A percentile compares a stretch with the other conserved stretches of the same genome.
These are phyloP conservation scores for Pseudodiploospora longispora DNA, from an alignment of 2,329 filamentous ascomycete species.

Conservation along the genomic window DNA sequence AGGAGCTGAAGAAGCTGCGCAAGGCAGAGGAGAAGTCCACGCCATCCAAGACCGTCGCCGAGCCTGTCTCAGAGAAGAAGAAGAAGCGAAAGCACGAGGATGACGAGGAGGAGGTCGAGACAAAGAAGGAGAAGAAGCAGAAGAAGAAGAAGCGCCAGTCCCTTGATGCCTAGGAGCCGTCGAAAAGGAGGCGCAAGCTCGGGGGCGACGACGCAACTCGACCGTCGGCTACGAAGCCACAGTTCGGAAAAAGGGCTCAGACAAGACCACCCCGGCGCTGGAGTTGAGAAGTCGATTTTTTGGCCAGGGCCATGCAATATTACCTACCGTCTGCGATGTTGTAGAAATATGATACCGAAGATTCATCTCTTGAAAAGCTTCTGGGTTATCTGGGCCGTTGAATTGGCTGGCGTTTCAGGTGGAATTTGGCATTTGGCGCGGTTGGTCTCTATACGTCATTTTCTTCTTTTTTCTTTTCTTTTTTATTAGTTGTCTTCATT, in stretches of 20 bases:
- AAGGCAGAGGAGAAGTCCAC: conserved; percentile 48
- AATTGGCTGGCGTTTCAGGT: conserved; percentile 26
- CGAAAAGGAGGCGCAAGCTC: conserved; percentile 7
- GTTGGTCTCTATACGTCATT: conserved; percentile 13
- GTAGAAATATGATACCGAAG: conserved; percentile 24
- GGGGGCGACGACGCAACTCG: neutral
- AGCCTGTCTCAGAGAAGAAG: conserved; percentile 29
- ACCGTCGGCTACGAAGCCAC: neutral
- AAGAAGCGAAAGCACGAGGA: conserved; percentile 70
- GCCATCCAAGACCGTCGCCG: conserved; percentile 32
- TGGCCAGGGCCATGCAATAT: neutral
- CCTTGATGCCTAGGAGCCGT: conserved; percentile 19
- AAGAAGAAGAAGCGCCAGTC: conserved; percentile 41
- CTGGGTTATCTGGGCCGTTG: conserved; percentile 14
- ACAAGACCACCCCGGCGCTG: neutral
- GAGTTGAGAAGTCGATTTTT: no score
- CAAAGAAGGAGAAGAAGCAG: conserved; percentile 53
- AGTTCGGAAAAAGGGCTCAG: conserved; percentile 4
- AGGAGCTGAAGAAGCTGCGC: conserved; percentile 65
- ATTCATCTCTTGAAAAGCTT: conserved; percentile 12
- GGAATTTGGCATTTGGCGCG: conserved; percentile 24
- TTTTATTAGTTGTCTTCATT: conserved; percentile 5
- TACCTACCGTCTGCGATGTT: conserved; percentile 12
- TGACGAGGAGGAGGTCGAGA: conserved; percentile 45
- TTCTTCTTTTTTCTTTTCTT: conserved; percentile 5